phyloP scores from a whole-genome alignment of 2,329 filamentous ascomycete genomes.

The Epichloe hybrida region DNA sequence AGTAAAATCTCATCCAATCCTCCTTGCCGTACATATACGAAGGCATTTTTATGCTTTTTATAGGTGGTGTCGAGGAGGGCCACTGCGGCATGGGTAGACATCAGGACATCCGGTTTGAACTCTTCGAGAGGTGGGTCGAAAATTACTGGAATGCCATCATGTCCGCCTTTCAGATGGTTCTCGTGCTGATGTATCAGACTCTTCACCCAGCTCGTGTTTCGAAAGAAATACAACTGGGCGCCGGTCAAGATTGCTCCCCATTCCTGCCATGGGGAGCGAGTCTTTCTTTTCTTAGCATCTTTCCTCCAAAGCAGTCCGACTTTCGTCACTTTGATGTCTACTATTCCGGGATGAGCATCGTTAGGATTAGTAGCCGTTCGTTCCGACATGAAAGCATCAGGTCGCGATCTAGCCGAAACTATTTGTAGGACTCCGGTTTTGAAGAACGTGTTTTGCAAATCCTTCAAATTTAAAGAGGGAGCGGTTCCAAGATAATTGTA shows the following conservation, averaged over 20 bases:
- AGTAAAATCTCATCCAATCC: constrained; percentile 82
- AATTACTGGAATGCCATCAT: constrained; percentile 62
- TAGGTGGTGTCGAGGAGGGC: constrained; percentile 77
- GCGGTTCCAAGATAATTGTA: constrained; percentile 78
- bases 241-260: constrained; percentile 95
- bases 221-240: constrained; percentile 95
- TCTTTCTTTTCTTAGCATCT: constrained; percentile 83
- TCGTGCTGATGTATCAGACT: constrained; percentile 81
- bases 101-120: constrained; percentile 86
- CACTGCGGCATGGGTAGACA: constrained; percentile 88
- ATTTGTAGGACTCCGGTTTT: constrained; percentile 89
- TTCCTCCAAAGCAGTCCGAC: constrained; percentile 93
- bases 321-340: constrained; percentile 96
- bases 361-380: constrained; percentile 72
- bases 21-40: constrained; percentile 76
- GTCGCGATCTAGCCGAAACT: constrained; percentile 81
- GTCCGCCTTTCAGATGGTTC: constrained; percentile 61
- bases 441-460: constrained; percentile 79
- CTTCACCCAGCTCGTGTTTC: constrained; percentile 87
- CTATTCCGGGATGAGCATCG: constrained; percentile 79
- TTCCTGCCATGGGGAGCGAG: constrained; percentile 93
- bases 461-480: constrained; percentile 61
- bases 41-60: constrained; percentile 91
- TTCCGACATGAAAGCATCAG: constrained; percentile 88
- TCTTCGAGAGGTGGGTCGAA: constrained; percentile 83